Evolutionary conservation across 1,284 basidiomycete species (phyloP), one percentile per base, ranked within the genome.

Genomic region (Trichosporon asahii): DNA sequence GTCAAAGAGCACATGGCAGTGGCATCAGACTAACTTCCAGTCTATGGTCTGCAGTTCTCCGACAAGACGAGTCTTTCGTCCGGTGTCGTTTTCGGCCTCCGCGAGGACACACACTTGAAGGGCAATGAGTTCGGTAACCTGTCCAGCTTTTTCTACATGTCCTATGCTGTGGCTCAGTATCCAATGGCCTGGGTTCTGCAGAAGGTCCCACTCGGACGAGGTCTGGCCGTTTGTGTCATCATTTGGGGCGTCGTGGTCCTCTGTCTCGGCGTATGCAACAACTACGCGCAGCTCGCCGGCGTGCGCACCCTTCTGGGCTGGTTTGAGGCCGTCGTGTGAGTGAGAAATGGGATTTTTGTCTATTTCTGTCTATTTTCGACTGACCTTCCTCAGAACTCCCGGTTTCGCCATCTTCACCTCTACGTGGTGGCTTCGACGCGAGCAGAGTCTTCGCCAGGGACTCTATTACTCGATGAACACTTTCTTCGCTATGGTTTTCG

Each of bases 361-460:
- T 11, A 11, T 53, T 23, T 53, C 18, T n/a, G 6, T 11, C 21
- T 2, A 53, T 53, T 33, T 29, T 31, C 9, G 15, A 21, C 57
- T 61, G 18, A 61, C 14, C 40, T 73, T 31, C 57, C 7, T 18
- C 27, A 31, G 72, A 67, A 76, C 37, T 57, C 77, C 68, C 65
- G 76, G 61, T 3, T 72, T 69, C 11, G 72, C 75, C 25, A 64
- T 78, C 35, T 71, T 78, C 55, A 72, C 76, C 23, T 64, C 75
- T 6, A 76, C 77, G 1, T 79, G 78, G 78, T 79, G 78, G 68
- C 75, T 77, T 31, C 68, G 76, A 1, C 60, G 60, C 8, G 77
- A 78, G 65, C 70, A 74, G 63, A 74, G 74, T 2, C 64, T 77
- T 0, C 69, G 77, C 46, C 71, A 71, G 57, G 70, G 69, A 21